Evolutionary conservation across 1,284 basidiomycete genomes (phyloP), one percentile per base, ranked within the genome.

Genomic region (Sporisorium sorghi): DNA sequence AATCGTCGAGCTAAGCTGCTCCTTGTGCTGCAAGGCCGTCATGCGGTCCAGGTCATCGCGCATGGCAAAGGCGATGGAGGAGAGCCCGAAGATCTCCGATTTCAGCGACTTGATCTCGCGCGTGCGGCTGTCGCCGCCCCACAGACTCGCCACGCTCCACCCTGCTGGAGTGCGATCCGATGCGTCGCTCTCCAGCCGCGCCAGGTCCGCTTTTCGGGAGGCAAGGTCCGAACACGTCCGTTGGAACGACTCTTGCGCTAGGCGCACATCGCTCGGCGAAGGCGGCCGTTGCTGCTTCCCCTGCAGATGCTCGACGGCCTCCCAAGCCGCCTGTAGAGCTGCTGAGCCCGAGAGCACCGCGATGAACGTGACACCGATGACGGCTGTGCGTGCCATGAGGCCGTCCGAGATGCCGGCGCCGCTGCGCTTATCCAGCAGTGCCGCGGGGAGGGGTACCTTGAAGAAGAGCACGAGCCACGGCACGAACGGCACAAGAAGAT

Each of bases 321-420:
- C 84, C 83, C 83, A 85, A 0, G 85, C 85, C 0, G 85, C 84
- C 48, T 85, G 85, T 24, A 85, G 78, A 0, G 86, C 85, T 37
- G 83, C 85, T 9, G 83, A 85, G 5, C 86, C 86, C 0, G 86
- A 86, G 0, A 86, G 73, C 0, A 83, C 61, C 1, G 82, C 86
- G 51, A 86, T 86, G n/a, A 86, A 76, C 5, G 81, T 71, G 15
- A 85, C 83, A 9, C 86, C 86, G 2, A 86, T 81, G 9, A 86
- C 83, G 43, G 85, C 86, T 2, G 86, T 85, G 7, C 86, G 61
- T 17, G 78, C 74, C 19, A 81, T 67, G 10, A 80, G 61, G 3
- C 71, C 69, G 32, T 77, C 76, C 19, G 73, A 47, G 24, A 68
- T 59, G 37, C 73, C 66, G 23, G 53, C 47, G 32, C 57, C 48